Conservation (phyloP, 75 land plant species). For the Chamaecyparis obtusa region DNA sequence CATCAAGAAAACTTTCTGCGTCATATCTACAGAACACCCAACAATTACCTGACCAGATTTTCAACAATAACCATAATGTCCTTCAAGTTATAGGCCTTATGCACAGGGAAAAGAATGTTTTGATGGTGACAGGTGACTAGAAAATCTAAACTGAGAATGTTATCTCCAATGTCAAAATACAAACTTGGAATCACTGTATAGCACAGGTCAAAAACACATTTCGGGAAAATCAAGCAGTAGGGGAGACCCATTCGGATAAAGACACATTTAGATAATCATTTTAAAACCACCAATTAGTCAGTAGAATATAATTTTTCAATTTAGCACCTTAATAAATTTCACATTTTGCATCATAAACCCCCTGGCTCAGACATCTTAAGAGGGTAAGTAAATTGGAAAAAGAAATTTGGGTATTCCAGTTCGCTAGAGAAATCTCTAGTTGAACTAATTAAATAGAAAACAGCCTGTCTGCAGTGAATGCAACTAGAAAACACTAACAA, state of each 20-base stretch:
- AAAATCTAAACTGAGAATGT: not conserved
- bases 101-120: not conserved
- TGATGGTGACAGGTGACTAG: not conserved
- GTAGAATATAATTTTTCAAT: not conserved
- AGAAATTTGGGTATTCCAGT: not conserved
- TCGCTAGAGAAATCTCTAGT: too few relatives aligned
- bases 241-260: not conserved
- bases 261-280: not conserved
- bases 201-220: not conserved
- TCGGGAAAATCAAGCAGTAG: not conserved
- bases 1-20: not conserved
- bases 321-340: not conserved
- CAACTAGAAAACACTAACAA: too few relatives aligned
- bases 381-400: not conserved
- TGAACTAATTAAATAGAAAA: not conserved
- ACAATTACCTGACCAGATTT: not conserved
- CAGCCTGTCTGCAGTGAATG: not conserved
- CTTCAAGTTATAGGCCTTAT: not conserved
- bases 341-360: not conserved
- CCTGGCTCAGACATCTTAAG: not conserved
- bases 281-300: not conserved
- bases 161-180: not conserved
- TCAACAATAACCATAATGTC: not conserved
- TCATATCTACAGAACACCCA: not conserved
- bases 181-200: not conserved